phyloP scores from a whole-genome alignment of 2,329 filamentous ascomycete genomes.

The Fusarium succisae region DNA sequence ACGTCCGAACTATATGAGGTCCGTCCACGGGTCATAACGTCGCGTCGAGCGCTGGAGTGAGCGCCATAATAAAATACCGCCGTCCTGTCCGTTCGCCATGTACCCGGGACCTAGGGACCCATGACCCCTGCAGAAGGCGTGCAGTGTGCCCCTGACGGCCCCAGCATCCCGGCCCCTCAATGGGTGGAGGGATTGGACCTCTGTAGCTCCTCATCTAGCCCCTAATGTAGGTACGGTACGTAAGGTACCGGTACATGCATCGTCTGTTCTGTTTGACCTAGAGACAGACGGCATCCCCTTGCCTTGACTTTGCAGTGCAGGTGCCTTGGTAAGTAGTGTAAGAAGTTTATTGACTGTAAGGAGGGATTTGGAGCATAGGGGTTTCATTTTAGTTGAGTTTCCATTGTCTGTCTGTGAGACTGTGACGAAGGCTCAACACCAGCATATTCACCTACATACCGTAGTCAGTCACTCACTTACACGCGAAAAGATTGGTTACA shows the following conservation, averaged over 20 bases:
- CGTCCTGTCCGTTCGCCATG: slow-evolving; percentile 6
- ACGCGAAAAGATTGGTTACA: not conserved
- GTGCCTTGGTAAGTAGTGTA: not conserved
- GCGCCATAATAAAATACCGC: not conserved
- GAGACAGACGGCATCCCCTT: slow-evolving; percentile 6
- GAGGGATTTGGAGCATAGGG: not conserved
- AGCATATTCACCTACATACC: not conserved
- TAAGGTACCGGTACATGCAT: slow-evolving; percentile 7
- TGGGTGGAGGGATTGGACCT: slow-evolving; percentile 12
- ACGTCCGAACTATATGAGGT: slow-evolving; percentile 5
- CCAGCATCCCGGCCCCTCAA: slow-evolving; percentile 21
- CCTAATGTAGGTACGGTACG: slow-evolving; percentile 38
- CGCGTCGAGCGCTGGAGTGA: not conserved
- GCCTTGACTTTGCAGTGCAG: not conserved
- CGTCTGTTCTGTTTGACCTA: not conserved
- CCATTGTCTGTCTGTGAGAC: not conserved
- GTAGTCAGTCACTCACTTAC: not conserved
- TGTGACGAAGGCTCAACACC: not conserved
- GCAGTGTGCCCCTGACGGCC: slow-evolving; percentile 39
- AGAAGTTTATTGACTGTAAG: not conserved
- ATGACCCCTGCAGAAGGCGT: slow-evolving; percentile 26
- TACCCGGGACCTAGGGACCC: slow-evolving; percentile 14
- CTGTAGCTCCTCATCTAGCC: slow-evolving; percentile 34
- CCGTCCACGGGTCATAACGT: slow-evolving; percentile 1
- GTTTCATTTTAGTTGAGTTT: not conserved